Percentiles rank a stretch among this genome's conserved stretches.
Evolutionary conservation across 768 basidiomycete species (phyloP).

Genomic region (Russula dissimulans): DNA sequence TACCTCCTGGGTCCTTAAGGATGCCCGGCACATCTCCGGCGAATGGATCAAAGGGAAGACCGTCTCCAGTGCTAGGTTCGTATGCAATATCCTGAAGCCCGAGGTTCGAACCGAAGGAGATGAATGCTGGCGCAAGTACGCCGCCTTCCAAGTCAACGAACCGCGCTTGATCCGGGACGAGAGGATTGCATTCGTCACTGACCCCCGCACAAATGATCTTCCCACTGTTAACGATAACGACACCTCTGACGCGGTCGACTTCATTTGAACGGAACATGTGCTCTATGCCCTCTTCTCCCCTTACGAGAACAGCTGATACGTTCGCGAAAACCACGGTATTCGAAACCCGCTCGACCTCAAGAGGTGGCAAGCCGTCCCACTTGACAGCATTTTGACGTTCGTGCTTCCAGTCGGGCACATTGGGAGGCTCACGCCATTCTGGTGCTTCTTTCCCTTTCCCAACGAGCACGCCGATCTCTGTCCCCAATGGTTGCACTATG

Average conservation of each 20-base stretch:
- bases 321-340: conserved; percentile 43
- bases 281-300: conserved; percentile 3
- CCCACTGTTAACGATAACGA: conserved; percentile 46
- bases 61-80: conserved; percentile 56
- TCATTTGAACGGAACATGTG: conserved; percentile 16
- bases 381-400: conserved; percentile 50
- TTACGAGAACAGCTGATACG: conserved; percentile 35
- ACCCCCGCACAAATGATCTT: conserved; percentile 39
- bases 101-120: conserved; percentile 51
- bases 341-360: conserved; percentile 32
- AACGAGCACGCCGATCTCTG: conserved; percentile 28
- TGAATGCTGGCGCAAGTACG: conserved; percentile 48
- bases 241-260: conserved; percentile 12
- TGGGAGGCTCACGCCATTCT: conserved; percentile 29
- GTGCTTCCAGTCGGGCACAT: conserved; percentile 46
- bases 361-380: conserved; percentile 62
- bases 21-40: conserved; percentile 33
- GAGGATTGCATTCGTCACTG: conserved; percentile 17
- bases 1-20: conserved; percentile 33
- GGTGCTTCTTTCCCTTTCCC: conserved; percentile 19
- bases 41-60: conserved; percentile 42
- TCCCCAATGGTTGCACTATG: conserved; percentile 47
- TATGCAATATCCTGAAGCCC: conserved; percentile 56
- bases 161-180: background rate
- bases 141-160: conserved; percentile 58